Percentiles rank a stretch among this genome's conserved stretches.
Evolutionary conservation across 202 grass and related monocot species (phyloP).

Genomic region (Elaeis oleifera): DNA sequence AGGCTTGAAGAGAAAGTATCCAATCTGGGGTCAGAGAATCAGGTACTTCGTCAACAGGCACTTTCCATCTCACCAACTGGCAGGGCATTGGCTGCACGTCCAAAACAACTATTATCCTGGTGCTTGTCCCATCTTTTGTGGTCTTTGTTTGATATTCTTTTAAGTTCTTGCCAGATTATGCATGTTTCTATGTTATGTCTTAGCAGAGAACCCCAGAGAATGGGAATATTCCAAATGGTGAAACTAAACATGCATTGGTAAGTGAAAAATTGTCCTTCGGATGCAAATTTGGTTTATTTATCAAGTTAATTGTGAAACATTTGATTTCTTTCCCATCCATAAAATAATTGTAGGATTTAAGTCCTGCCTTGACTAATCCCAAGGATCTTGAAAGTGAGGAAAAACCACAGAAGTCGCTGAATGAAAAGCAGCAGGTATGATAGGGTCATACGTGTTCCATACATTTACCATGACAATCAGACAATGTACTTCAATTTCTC

Average conservation of each 20-base stretch:
- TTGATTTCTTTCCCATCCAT: slow-evolving; percentile 15
- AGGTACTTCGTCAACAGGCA: slow-evolving; percentile 62
- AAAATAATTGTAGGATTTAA: slow-evolving; percentile 60
- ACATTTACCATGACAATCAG: not conserved
- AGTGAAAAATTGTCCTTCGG: slow-evolving; percentile 13
- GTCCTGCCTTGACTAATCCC: slow-evolving; percentile 41
- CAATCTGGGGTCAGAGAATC: slow-evolving; percentile 68
- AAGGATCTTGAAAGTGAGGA: slow-evolving; percentile 87
- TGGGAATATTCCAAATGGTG: slow-evolving; percentile 64
- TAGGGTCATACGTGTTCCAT: slow-evolving; percentile 8
- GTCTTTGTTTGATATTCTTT: too few relatives aligned
- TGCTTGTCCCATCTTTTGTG: slow-evolving; percentile 3
- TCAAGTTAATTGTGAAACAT: too few relatives aligned
- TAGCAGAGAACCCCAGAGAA: slow-evolving; percentile 73
- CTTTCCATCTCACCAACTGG: slow-evolving; percentile 44
- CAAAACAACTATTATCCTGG: slow-evolving; percentile 50
- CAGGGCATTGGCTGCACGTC: slow-evolving; percentile 39
- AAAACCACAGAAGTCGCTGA: slow-evolving; percentile 97
- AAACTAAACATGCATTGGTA: slow-evolving; percentile 48
- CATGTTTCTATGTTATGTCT: too few relatives aligned
- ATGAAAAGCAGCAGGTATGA: slow-evolving; percentile 89
- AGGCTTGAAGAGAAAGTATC: slow-evolving; percentile 74
- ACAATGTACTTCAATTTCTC: too few relatives aligned
- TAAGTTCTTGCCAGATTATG: too few relatives aligned
- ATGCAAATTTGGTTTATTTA: too few relatives aligned